Conservation (phyloP, 495 filamentous ascomycete species). For the Penicillium pancosmium region DNA sequence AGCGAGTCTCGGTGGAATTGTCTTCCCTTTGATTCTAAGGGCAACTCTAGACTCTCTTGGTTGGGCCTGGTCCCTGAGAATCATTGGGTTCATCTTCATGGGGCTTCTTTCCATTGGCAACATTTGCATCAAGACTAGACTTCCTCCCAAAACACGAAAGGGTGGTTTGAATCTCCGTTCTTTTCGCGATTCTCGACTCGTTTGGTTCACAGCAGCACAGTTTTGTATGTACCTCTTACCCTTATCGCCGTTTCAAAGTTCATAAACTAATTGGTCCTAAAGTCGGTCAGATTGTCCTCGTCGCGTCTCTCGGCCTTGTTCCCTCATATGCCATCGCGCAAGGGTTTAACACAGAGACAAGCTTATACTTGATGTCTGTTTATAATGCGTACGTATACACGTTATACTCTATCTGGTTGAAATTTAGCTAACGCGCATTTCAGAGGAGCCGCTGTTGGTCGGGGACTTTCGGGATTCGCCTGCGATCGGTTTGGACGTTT, state of each 20-base stretch:
- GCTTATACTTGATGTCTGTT: not conserved
- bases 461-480: not conserved
- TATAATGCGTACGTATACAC: not conserved
- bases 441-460: not conserved
- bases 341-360: not conserved
- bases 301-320: not conserved
- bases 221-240: not conserved
- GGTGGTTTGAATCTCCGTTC: not conserved
- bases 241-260: not conserved
- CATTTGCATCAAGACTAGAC: not conserved
- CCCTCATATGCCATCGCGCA: not conserved
- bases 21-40: conserved; percentile 68
- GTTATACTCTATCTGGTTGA: not conserved
- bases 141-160: not conserved
- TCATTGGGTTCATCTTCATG: conserved; percentile 64
- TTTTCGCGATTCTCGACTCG: not conserved
- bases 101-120: conserved; percentile 14
- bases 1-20: conserved; percentile 64
- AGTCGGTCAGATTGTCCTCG: not conserved
- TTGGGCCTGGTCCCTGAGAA: conserved; percentile 69
- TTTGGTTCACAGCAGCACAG: not conserved
- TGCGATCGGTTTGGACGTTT: not conserved
- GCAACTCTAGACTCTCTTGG: conserved; percentile 58
- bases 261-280: not conserved
- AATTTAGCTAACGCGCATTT: not conserved